Conservation (phyloP, 768 basidiomycete genomes). For the Suillus tomentosus region DNA sequence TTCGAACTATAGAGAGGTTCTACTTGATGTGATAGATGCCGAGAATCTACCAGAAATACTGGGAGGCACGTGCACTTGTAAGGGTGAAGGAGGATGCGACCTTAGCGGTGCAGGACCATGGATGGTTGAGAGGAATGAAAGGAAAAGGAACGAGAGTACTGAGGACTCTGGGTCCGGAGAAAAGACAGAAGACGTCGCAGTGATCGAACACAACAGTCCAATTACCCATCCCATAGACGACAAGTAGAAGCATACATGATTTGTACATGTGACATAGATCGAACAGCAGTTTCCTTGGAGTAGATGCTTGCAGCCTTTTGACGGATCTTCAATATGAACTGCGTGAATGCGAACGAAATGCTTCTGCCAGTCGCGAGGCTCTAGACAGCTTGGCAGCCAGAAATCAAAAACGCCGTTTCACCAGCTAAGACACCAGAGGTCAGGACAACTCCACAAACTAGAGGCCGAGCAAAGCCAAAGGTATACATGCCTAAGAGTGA, state of each 20-base stretch:
- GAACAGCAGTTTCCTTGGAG: neutral
- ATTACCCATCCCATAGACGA: constrained; percentile 6
- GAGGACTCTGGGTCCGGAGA: neutral
- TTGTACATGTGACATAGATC: neutral
- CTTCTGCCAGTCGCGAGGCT: neutral
- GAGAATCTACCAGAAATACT: constrained; percentile 62
- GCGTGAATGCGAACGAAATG: neutral
- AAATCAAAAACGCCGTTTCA: constrained; percentile 6
- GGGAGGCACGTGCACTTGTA: constrained; percentile 70
- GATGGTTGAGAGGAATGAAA: constrained; percentile 53
- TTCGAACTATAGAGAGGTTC: constrained; percentile 53
- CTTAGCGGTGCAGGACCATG: constrained; percentile 70
- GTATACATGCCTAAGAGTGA: constrained; percentile 24
- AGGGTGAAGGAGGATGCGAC: constrained; percentile 55
- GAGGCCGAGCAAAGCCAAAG: constrained; percentile 35
- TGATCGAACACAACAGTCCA: neutral
- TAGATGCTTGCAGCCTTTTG: neutral
- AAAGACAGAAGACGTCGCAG: neutral
- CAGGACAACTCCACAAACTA: constrained; percentile 58
- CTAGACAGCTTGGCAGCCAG: neutral
- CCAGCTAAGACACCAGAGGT: constrained; percentile 60
- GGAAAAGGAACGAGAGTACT: constrained; percentile 20
- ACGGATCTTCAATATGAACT: neutral
- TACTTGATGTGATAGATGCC: constrained; percentile 61
- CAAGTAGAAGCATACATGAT: neutral